Base-by-base conservation (phyloP, 106 monocot genomes). In the Acorus calamus region DNA sequence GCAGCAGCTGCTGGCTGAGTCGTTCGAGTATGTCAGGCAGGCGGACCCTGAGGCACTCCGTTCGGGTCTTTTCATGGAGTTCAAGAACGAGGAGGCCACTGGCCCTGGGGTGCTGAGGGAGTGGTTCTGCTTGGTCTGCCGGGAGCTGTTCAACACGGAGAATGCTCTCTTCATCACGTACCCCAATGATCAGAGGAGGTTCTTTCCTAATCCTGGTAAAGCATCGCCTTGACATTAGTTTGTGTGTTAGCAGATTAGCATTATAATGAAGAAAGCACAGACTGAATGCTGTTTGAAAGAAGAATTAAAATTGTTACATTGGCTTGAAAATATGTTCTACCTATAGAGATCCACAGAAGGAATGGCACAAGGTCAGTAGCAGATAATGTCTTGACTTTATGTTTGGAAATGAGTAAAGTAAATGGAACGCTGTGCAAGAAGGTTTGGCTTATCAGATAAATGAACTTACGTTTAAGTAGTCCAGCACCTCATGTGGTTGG, bases 51-150 rank as follows among this genome's bases (percentile, higher is more conserved):
- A 55, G 49, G 58, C 76, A 44, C 66, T 94, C 77, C 80, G 77
- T 48, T 68, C 73, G 53, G 79, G 81, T 8, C 71, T 94, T 53
- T 94, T 86, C 50, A 81, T 94, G 79, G 86, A 84, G 69, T 94
- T 94, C 71, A 94, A 94, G 61, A 84, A 94, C 56, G 89, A 94
- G 74, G 83, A 79, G 56, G 93, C 93, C 4, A 89, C 86, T n/a
- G 93, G 93, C 7, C 93, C 89, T 71, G 93, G 93, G 47, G 93
- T 94, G 54, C 60, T 89, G 46, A 83, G 93, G 70, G 93, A 94
- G 64, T 94, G 93, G 89, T 89, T 94, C 66, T 77, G 77, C 63
- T 72, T 89, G 68, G 59, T 94, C 7, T 84, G 86, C 66, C 76
- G 60, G 46, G 93, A 73, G 58, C 69, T 94, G 11, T 86, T 89